Conservation (phyloP, 1,284 basidiomycete genomes). For the Cutaneotrichosporon spelunceum region DNA sequence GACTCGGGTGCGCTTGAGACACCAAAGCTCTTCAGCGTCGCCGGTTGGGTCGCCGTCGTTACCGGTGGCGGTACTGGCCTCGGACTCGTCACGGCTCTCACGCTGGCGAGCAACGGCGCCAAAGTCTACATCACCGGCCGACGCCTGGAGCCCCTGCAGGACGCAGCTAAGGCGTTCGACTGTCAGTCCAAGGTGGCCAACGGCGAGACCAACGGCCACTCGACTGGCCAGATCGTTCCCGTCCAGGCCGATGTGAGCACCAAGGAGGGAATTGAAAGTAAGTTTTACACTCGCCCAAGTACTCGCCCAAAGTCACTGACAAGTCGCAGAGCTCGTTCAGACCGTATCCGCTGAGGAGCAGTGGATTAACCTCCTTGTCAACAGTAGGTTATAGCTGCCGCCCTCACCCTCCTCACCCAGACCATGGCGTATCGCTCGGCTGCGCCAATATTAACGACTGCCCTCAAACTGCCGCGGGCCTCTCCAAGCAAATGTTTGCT, state of each 20-base stretch:
- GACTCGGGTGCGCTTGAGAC: too few species aligned
- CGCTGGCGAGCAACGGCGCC: slow-evolving; percentile 47
- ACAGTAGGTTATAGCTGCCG: slow-evolving; percentile 28
- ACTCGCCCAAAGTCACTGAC: too few species aligned
- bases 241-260: slow-evolving; percentile 9
- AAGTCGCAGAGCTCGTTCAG: slow-evolving; percentile 5
- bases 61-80: slow-evolving; percentile 42
- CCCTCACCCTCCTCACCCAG: too few species aligned
- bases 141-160: slow-evolving; percentile 41
- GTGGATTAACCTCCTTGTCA: slow-evolving; percentile 48
- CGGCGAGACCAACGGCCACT: too few species aligned
- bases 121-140: slow-evolving; percentile 50
- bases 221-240: too few species aligned
- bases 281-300: not conserved
- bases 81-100: slow-evolving; percentile 38
- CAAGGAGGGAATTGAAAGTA: slow-evolving; percentile 9
- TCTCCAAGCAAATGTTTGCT: slow-evolving; percentile 45
- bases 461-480: slow-evolving; percentile 42
- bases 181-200: not conserved
- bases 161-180: slow-evolving; percentile 24
- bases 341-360: slow-evolving; percentile 33
- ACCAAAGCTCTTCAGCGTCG: too few species aligned
- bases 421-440: slow-evolving; percentile 19
- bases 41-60: too few species aligned
- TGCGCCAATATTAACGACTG: slow-evolving; percentile 31